These are phyloP conservation scores for Lanmaoa pseudosensibilis DNA, from an alignment of 768 basidiomycete genomes.

Conservation along the genomic window DNA sequence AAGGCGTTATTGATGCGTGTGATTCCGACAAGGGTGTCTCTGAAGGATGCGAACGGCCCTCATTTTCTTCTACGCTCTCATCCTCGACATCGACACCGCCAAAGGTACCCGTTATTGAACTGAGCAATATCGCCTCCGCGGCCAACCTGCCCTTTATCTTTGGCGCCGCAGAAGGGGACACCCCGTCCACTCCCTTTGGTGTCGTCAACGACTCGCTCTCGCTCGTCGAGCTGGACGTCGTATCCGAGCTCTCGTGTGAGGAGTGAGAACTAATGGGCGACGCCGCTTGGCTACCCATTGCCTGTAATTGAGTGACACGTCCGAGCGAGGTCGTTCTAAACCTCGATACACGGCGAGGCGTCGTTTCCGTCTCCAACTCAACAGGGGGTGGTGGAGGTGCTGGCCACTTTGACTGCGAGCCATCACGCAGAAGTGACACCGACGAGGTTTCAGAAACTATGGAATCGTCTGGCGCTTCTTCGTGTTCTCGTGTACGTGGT, in stretches of 20 bases:
- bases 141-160: constrained; percentile 21
- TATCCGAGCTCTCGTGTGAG: constrained; percentile 35
- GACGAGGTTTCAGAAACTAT: constrained; percentile 15
- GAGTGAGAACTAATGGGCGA: constrained; percentile 54
- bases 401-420: constrained; percentile 29
- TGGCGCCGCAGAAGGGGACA: neutral
- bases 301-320: constrained; percentile 27
- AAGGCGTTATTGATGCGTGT: neutral
- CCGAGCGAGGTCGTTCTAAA: constrained; percentile 32
- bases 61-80: constrained; percentile 4
- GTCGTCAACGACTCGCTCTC: constrained; percentile 21
- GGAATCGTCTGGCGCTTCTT: constrained; percentile 15
- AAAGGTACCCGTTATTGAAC: constrained; percentile 40
- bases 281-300: constrained; percentile 22
- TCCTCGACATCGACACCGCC: constrained; percentile 30
- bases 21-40: neutral
- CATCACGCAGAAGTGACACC: constrained; percentile 20
- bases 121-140: constrained; percentile 27
- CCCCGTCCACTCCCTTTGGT: constrained; percentile 18
- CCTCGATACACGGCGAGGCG: constrained; percentile 28
- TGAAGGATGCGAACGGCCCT: neutral
- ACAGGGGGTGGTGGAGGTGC: constrained; percentile 33
- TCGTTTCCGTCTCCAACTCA: constrained; percentile 24
- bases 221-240: constrained; percentile 34
- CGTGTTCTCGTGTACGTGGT: constrained; percentile 8